Evolutionary conservation across 495 filamentous ascomycete genomes (phyloP), one percentile per base, ranked within the genome.

Genomic region (Parmelia sp.): DNA sequence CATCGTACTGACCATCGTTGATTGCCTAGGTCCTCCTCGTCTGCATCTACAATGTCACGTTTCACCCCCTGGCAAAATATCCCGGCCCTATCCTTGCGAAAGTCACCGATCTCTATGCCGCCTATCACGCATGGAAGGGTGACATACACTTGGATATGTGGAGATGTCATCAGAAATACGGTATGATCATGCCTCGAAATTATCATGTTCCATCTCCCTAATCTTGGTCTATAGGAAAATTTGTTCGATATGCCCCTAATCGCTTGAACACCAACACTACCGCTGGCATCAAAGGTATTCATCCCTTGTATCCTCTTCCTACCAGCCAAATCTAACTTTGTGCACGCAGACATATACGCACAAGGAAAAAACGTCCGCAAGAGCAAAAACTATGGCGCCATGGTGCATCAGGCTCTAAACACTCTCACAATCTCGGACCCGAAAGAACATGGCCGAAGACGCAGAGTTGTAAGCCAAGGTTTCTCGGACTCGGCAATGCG

Each of bases 61-160:
- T 88, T 69, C 87, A 89, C 70, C 86, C 86, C 8, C 71, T 88
- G 12, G 79, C 83, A 17, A 84, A 82, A 67, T 89, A 88, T 64
- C 87, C 87, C 5, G 86, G 87, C 0, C 87, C 86, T 0, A 74
- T 82, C 39, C 71, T 86, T 4, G 83, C 81, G 62, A 83, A 81
- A 49, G 51, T 73, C 35, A 71, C 70, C 37, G 64, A 66, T 37
- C 35, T 53, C 23, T 71, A 72, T 56, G 57, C 35, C 23, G 60
- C 63, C 37, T 71, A 60, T 49, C 65, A 72, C 57, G 58, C 58
- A 25, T 62, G 51, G 55, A 56, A 39, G 23, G 72, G 72, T 35
- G 65, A 71, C 44, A 58, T 66, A n/a, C 70, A 71, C 36, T 68
- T 88, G 33, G 78, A 84, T 58, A 82, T 85, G 64, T 80, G 76